Evolutionary conservation across 257 asterid genomes (phyloP).

Genomic region (Misopates orontium): DNA sequence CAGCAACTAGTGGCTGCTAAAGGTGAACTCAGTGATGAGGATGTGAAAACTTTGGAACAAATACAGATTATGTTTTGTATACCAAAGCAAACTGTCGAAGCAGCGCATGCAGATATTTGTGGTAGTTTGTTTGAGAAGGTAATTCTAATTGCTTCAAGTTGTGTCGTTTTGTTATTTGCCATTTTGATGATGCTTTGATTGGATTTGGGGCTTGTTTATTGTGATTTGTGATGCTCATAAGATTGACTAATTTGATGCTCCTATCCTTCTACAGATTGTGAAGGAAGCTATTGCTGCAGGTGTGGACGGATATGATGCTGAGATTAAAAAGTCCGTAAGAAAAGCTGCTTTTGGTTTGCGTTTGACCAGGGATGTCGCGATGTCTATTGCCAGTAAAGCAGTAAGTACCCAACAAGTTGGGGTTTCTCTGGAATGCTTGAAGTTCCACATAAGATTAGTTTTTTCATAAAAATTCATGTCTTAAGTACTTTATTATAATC

Average conservation of each 20-base stretch:
- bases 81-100: slow-evolving; percentile 88
- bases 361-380: slow-evolving; percentile 84
- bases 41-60: slow-evolving; percentile 75
- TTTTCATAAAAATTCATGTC: background rate
- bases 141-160: slow-evolving; percentile 16
- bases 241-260: slow-evolving; percentile 16
- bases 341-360: slow-evolving; percentile 95
- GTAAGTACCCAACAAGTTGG: slow-evolving; percentile 55
- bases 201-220: slow-evolving; percentile 12
- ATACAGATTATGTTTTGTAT: slow-evolving; percentile 89
- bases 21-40: slow-evolving; percentile 89
- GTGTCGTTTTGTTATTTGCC: too few species aligned
- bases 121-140: slow-evolving; percentile 97
- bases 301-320: slow-evolving; percentile 77
- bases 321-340: slow-evolving; percentile 67
- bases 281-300: slow-evolving; percentile 86
- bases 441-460: background rate
- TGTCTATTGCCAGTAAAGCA: slow-evolving; percentile 84
- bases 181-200: background rate
- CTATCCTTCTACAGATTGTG: slow-evolving; percentile 56
- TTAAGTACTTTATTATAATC: background rate
- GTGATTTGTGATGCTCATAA: slow-evolving; percentile 16
- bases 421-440: slow-evolving; percentile 8
- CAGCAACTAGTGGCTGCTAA: slow-evolving; percentile 63
- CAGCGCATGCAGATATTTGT: slow-evolving; percentile 88